These are phyloP conservation scores for Purshia tridentata DNA, from an alignment of 306 rosid species.

Conservation along the genomic window DNA sequence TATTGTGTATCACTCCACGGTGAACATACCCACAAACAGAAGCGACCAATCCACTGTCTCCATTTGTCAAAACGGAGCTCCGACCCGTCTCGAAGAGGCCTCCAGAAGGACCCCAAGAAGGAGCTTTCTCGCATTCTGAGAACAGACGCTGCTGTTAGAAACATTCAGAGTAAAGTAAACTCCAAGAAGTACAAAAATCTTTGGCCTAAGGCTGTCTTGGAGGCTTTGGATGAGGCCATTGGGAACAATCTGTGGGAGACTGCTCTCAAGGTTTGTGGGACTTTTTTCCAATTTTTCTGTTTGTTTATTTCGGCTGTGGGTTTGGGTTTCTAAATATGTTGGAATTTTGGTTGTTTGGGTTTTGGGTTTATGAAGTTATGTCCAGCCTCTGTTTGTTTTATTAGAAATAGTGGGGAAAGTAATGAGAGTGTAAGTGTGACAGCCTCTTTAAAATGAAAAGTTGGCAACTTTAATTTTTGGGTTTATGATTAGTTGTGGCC, in stretches of 20 bases:
- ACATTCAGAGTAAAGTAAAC: conserved; percentile 58
- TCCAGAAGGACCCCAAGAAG: conserved; percentile 46
- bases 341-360: no score
- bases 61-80: conserved; percentile 46
- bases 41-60: conserved; percentile 24
- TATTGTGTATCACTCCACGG: conserved; percentile 31
- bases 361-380: no score
- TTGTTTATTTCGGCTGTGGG: neutral
- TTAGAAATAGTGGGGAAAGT: neutral
- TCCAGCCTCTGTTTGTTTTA: neutral
- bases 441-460: neutral
- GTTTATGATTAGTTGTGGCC: neutral
- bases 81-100: conserved; percentile 6
- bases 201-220: conserved; percentile 83
- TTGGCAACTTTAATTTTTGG: neutral
- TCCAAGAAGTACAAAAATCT: conserved; percentile 62
- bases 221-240: conserved; percentile 79
- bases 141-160: conserved; percentile 77
- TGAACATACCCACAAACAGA: conserved; percentile 4
- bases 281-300: neutral
- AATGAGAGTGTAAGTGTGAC: neutral
- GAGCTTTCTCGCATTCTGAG: conserved; percentile 76
- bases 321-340: no score
- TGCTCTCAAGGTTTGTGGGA: conserved; percentile 61
- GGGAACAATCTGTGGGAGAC: conserved; percentile 45